Evolutionary conservation across 768 basidiomycete genomes (phyloP).

Genomic region (Termitomyces sp.): DNA sequence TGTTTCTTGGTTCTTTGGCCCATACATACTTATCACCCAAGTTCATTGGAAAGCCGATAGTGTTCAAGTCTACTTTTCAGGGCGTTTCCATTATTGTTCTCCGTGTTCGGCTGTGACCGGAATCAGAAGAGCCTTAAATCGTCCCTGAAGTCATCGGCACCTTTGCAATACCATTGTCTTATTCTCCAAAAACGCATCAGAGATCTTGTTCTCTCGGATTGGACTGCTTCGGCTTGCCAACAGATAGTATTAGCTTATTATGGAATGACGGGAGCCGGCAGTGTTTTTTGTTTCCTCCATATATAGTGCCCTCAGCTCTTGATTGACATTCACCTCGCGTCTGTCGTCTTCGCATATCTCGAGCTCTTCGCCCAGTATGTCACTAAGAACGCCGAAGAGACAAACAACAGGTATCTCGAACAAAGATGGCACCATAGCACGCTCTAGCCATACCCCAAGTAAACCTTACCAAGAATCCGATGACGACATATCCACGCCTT

Average conservation of each 20-base stretch:
- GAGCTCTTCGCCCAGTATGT: slow-evolving; percentile 1
- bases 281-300: slow-evolving; percentile 2
- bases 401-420: not conserved
- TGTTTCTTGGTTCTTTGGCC: not conserved
- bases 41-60: not conserved
- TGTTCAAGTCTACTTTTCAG: not conserved
- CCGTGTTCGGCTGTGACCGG: slow-evolving; percentile 2
- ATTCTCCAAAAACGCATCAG: slow-evolving; percentile 6
- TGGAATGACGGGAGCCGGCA: slow-evolving; percentile 1
- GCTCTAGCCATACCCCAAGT: slow-evolving; percentile 4
- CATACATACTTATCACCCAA: not conserved
- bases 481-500: slow-evolving; percentile 6
- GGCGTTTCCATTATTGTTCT: slow-evolving; percentile 12
- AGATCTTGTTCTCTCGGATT: not conserved
- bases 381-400: not conserved
- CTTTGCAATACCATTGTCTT: slow-evolving; percentile 6
- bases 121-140: not conserved
- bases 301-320: slow-evolving; percentile 1
- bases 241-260: not conserved
- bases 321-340: not conserved
- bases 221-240: not conserved
- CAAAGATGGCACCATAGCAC: not conserved
- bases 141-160: slow-evolving; percentile 1
- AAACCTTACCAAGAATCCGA: not conserved
- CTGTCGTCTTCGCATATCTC: not conserved